These are phyloP conservation scores for Sporothrix brasiliensis DNA, from an alignment of 2,329 filamentous ascomycete genomes.

Conservation along the genomic window DNA sequence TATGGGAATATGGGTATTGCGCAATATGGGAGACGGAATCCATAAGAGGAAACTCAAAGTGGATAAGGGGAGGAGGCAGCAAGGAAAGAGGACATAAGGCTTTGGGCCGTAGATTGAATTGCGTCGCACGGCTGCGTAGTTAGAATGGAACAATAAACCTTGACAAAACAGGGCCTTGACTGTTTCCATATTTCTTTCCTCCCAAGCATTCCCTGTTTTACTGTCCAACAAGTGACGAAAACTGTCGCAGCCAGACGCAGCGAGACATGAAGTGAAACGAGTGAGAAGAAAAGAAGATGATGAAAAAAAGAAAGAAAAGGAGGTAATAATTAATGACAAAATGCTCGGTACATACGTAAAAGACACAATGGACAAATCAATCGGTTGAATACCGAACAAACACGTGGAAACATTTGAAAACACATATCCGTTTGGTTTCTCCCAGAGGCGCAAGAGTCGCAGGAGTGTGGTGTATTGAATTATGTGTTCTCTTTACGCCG, in stretches of 20 bases:
- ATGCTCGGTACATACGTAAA: not conserved
- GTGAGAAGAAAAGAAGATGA: too few relatives aligned
- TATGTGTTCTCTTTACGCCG: not conserved
- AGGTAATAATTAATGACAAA: too few relatives aligned
- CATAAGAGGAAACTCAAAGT: not conserved
- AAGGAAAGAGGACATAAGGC: not conserved
- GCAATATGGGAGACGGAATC: not conserved
- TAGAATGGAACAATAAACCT: not conserved
- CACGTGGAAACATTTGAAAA: slow-evolving; percentile 7
- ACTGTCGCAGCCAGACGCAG: not conserved
- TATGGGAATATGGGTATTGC: too few relatives aligned
- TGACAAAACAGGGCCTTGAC: not conserved
- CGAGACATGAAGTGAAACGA: slow-evolving; percentile 8
- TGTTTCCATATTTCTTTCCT: slow-evolving; percentile 1
- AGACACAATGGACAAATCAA: not conserved
- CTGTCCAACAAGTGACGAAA: slow-evolving; percentile 3
- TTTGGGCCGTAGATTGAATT: slow-evolving; percentile 19
- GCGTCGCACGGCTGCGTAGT: slow-evolving; percentile 9
- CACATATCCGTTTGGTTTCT: not conserved
- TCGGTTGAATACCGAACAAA: not conserved
- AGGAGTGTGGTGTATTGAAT: not conserved
- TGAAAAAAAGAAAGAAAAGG: not conserved
- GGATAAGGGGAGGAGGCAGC: not conserved
- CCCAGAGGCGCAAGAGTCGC: not conserved
- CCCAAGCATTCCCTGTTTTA: slow-evolving; percentile 4